Evolutionary conservation across 2,329 filamentous ascomycete genomes (phyloP).

Genomic region (Hymenoscyphus infarciens): DNA sequence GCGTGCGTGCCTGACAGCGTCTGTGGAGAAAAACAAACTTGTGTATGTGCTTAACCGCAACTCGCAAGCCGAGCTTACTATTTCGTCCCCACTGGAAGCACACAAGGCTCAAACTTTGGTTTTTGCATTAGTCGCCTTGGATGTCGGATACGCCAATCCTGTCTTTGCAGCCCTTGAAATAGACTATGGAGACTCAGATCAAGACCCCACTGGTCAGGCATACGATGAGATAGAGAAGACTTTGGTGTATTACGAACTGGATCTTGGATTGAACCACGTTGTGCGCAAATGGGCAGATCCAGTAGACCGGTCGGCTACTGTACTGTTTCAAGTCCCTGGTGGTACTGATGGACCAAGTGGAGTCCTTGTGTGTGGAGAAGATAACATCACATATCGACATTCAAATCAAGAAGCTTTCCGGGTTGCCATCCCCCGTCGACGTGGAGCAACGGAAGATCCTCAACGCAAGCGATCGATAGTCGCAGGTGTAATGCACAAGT

Average conservation of each 20-base stretch:
- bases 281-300: slow-evolving; percentile 94
- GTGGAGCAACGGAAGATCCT: slow-evolving; percentile 86
- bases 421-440: slow-evolving; percentile 81
- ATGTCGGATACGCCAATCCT: slow-evolving; percentile 96
- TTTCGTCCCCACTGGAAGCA: slow-evolving; percentile 94
- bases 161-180: slow-evolving; percentile 94
- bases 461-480: slow-evolving; percentile 84
- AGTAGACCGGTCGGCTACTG: slow-evolving; percentile 83
- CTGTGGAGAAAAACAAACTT: slow-evolving; percentile 97
- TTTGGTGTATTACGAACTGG: slow-evolving; percentile 95
- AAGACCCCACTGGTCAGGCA: slow-evolving; percentile 82
- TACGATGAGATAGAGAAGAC: slow-evolving; percentile 80
- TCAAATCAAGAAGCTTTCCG: slow-evolving; percentile 89
- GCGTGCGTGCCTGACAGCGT: slow-evolving; percentile 88
- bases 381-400: slow-evolving; percentile 95
- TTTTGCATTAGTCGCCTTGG: slow-evolving; percentile 80
- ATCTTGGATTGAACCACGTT: slow-evolving; percentile 94
- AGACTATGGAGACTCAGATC: slow-evolving; percentile 87
- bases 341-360: slow-evolving; percentile 91
- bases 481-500: slow-evolving; percentile 93
- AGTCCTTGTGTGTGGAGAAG: slow-evolving; percentile 90
- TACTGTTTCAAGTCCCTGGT: slow-evolving; percentile 93
- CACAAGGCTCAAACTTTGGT: slow-evolving; percentile 91
- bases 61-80: slow-evolving; percentile 88
- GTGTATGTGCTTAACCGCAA: slow-evolving; percentile 98